Evolutionary conservation across 108 stramenopile species (phyloP).

Genomic region (Pseudonitzschia pungens): DNA sequence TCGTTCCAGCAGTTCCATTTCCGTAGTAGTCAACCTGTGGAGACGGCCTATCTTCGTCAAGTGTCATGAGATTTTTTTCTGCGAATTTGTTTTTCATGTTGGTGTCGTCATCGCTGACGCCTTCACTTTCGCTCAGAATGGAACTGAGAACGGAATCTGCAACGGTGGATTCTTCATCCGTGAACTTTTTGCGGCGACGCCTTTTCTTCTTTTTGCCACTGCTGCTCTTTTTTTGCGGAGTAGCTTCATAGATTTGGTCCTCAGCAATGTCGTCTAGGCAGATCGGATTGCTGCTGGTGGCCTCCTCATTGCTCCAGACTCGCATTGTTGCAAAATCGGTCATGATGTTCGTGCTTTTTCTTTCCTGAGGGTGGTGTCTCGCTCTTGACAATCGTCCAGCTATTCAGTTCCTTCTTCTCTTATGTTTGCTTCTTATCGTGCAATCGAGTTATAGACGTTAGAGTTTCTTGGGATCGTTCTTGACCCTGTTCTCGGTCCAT

Average conservation of each 20-base stretch:
- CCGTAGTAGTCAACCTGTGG: background rate
- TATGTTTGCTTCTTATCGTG: background rate
- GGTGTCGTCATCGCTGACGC: background rate
- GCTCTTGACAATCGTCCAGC: background rate
- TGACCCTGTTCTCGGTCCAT: background rate
- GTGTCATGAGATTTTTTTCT: background rate
- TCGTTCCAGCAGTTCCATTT: background rate
- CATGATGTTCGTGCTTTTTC: background rate
- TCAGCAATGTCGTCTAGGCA: conserved; percentile 4
- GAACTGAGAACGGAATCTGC: conserved; percentile 18
- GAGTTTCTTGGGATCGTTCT: background rate
- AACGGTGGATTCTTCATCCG: conserved; percentile 12
- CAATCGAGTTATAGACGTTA: background rate
- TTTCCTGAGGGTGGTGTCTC: background rate
- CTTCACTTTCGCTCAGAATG: conserved; percentile 12
- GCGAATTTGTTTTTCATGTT: background rate
- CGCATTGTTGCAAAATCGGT: conserved; percentile 9
- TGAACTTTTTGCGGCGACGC: background rate
- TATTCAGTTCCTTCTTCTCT: background rate
- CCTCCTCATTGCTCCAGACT: conserved; percentile 12
- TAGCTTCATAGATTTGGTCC: background rate
- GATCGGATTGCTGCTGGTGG: conserved; percentile 10
- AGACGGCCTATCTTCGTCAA: background rate
- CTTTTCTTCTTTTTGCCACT: conserved; percentile 6
- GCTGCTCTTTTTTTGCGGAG: background rate